phyloP scores from a whole-genome alignment of 208 protist species.

The Strigomonas galati region DNA sequence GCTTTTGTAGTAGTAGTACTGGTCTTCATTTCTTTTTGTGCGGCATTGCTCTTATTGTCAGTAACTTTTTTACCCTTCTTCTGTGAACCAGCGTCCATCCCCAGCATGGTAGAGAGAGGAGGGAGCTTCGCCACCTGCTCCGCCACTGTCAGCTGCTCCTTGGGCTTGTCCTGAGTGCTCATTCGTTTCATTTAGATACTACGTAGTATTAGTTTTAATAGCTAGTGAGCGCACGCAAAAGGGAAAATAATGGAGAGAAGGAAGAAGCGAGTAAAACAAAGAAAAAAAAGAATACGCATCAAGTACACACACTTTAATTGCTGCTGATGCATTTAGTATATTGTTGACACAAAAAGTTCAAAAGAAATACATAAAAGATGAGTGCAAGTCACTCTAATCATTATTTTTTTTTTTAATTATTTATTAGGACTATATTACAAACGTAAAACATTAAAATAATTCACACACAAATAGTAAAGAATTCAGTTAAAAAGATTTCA shows the following conservation, averaged over 20 bases:
- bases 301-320: too few relatives aligned
- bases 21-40: too few relatives aligned
- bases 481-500: too few relatives aligned
- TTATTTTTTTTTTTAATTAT: too few relatives aligned
- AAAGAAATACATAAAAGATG: too few relatives aligned
- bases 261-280: neutral
- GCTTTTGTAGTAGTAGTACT: too few relatives aligned
- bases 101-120: slow-evolving; percentile 25
- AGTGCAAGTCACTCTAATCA: too few relatives aligned
- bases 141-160: slow-evolving; percentile 22
- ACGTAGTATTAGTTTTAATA: neutral
- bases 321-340: too few relatives aligned
- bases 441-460: neutral
- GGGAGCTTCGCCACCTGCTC: slow-evolving; percentile 36
- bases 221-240: neutral
- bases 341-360: too few relatives aligned
- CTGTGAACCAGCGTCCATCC: slow-evolving; percentile 1
- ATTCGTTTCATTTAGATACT: slow-evolving; percentile 6
- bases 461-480: too few relatives aligned
- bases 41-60: slow-evolving; percentile 1
- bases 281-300: slow-evolving; percentile 17
- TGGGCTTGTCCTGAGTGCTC: neutral
- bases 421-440: neutral
- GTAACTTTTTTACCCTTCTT: neutral
- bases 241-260: slow-evolving; percentile 7